Base-by-base conservation (phyloP, 2,329 filamentous ascomycete genomes). In the Trichoderma sp. region DNA sequence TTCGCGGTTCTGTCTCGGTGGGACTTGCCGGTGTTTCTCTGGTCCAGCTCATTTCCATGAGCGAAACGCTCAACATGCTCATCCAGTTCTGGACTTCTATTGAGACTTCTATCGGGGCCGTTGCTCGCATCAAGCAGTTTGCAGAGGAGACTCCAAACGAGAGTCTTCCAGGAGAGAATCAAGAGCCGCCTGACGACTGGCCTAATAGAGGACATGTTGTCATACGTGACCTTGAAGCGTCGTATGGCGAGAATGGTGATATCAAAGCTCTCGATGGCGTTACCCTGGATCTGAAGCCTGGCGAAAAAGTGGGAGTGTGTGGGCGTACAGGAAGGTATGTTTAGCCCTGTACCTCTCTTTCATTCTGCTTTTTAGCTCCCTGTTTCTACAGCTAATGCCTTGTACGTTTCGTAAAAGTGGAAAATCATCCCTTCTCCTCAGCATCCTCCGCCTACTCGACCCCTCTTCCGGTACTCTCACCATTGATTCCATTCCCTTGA, bases 371-470 rank as follows among this genome's bases (percentile, higher is more conserved):
- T 4, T 1, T 56, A 14, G 35, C 53, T 19, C 3, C n/a, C 14
- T 43, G 6, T n/a, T 5, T 14, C 24, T 29, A n/a, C 77, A 79
- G 19, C 16, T 35, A 11, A 8, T n/a, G 8, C 13, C 33, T 47
- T 40, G 5, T 21, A 16, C 8, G n/a, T 57, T n/a, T 33, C 5
- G 21, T n/a, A 8, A 16, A 13, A 86, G 84, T 62, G 85, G 86
- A 0, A 87, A 87, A 75, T 83, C 81, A 0, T 85, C 84, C 0
- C 75, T 87, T 1, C 75, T 86, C 3, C 76, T 83, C 10, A 77
- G 81, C 1, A 75, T 88, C 8, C 81, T 87, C 43, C 81, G 83
- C 7, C 80, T 88, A 33, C 73, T 87, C 5, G 81, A 86, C 11
- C 74, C 80, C 31, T 78, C 77, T 2, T 71, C 71, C 1, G 75